A percentile compares a stretch with the other conserved stretches of the same genome.
These are phyloP conservation scores for Monosporascus sp. DNA, from an alignment of 2,329 filamentous ascomycete genomes.

Conservation along the genomic window DNA sequence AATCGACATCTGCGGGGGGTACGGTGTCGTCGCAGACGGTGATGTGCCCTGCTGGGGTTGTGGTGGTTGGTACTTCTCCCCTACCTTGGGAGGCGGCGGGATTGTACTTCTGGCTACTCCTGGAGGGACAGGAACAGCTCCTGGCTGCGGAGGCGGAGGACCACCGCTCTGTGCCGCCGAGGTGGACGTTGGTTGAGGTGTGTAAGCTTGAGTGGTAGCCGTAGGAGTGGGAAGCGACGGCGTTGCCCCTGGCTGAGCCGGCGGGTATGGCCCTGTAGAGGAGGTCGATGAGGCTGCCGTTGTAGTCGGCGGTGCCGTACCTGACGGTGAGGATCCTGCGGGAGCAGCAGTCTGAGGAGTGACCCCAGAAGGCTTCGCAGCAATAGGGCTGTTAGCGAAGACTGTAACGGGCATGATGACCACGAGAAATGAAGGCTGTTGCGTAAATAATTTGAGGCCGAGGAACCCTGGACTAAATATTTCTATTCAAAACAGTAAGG, in stretches of 20 bases:
- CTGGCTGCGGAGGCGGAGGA: slow-evolving; percentile 54
- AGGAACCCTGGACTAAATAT: too few relatives aligned
- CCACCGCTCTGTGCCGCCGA: slow-evolving; percentile 26
- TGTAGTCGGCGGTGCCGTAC: slow-evolving; percentile 19
- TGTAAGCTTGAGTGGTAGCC: slow-evolving; percentile 28
- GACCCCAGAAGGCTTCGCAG: slow-evolving; percentile 42
- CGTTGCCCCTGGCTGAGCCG: slow-evolving; percentile 42
- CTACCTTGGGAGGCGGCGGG: slow-evolving; percentile 48
- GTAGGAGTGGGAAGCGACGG: slow-evolving; percentile 41
- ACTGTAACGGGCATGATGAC: slow-evolving; percentile 59
- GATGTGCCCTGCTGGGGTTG: slow-evolving; percentile 28
- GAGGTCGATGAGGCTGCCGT: slow-evolving; percentile 15
- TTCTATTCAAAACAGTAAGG: too few relatives aligned
- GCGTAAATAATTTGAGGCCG: slow-evolving; percentile 34
- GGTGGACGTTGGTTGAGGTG: slow-evolving; percentile 39
- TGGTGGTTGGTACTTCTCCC: slow-evolving; percentile 35
- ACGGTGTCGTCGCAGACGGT: slow-evolving; percentile 26
- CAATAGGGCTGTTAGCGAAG: slow-evolving; percentile 55
- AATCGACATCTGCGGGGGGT: slow-evolving; percentile 46
- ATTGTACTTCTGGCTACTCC: slow-evolving; percentile 25
- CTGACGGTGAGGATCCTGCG: slow-evolving; percentile 26
- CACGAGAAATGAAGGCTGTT: slow-evolving; percentile 1
- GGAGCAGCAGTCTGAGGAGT: slow-evolving; percentile 23
- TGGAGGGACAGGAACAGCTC: slow-evolving; percentile 44
- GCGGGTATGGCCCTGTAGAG: slow-evolving; percentile 24